Conservation (phyloP, 2,329 filamentous ascomycete species). For the Samsoniella hepiali region DNA sequence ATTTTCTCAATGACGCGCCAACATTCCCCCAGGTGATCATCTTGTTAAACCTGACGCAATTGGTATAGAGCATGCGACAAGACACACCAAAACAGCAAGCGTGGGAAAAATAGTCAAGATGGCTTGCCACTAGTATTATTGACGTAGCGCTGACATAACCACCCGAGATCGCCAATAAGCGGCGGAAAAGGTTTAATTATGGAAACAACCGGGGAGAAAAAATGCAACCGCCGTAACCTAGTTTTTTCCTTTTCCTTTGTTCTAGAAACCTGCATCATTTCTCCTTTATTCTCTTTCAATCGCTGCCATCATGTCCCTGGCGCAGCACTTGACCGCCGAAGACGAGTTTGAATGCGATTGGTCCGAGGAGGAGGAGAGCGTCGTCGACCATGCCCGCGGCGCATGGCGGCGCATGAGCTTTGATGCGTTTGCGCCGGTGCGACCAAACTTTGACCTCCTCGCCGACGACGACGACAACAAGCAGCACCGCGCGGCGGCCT, state of each 20-base stretch:
- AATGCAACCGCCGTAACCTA: neutral
- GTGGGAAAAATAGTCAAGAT: neutral
- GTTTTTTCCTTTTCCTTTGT: neutral
- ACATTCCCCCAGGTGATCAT: neutral
- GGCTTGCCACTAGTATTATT: neutral
- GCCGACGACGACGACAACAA: neutral
- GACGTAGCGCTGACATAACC: slow-evolving; percentile 11
- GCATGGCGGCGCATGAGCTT: slow-evolving; percentile 17
- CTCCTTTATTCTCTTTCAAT: neutral
- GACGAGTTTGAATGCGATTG: slow-evolving; percentile 8
- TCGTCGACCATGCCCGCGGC: neutral
- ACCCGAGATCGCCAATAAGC: neutral
- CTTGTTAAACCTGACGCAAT: neutral
- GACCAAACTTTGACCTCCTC: neutral
- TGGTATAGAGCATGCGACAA: neutral
- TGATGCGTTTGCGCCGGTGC: slow-evolving; percentile 2
- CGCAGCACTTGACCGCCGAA: slow-evolving; percentile 9
- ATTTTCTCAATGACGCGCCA: neutral
- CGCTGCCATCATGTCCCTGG: slow-evolving; percentile 3
- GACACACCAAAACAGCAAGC: too few relatives aligned
- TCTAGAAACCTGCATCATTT: too few relatives aligned
- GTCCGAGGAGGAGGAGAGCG: neutral
- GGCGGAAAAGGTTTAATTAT: neutral
- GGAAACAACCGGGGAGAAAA: neutral
- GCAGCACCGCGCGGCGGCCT: slow-evolving; percentile 1